phyloP scores from a whole-genome alignment of 805 yeast genomes.

The Sugiyamaella valdiviana region DNA sequence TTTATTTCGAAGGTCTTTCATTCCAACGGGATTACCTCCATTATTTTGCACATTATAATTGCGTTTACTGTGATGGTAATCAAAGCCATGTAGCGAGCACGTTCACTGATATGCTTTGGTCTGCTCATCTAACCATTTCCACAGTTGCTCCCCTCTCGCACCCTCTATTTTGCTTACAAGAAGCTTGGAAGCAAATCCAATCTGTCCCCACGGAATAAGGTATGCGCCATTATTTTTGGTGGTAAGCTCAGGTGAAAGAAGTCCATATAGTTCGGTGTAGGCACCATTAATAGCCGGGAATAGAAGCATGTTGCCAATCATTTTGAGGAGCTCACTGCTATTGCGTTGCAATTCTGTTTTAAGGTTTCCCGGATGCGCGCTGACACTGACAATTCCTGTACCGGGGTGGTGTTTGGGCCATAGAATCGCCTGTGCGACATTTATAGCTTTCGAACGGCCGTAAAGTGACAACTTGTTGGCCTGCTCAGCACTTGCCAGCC shows the following conservation, averaged over 20 bases:
- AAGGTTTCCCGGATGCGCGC: conserved; percentile 40
- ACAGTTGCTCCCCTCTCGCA: conserved; percentile 31
- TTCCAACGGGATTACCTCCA: no score
- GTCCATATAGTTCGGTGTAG: conserved; percentile 40
- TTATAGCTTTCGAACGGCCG: conserved; percentile 42
- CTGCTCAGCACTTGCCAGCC: conserved; percentile 32
- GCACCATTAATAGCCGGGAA: conserved; percentile 37
- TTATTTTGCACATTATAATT: no score
- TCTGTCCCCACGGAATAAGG: conserved; percentile 40
- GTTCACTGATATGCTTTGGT: conserved; percentile 10
- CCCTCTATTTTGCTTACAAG: conserved; percentile 30
- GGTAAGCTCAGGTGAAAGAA: conserved; percentile 37
- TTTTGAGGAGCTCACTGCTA: neutral
- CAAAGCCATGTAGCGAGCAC: no score
- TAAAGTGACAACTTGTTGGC: conserved; percentile 28
- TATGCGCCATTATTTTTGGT: conserved; percentile 32
- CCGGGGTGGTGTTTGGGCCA: conserved; percentile 34
- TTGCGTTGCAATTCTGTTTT: conserved; percentile 33
- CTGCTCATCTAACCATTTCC: conserved; percentile 34
- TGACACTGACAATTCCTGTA: conserved; percentile 29
- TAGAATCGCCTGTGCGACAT: conserved; percentile 33
- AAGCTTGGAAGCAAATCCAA: conserved; percentile 37
- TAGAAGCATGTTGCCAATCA: conserved; percentile 5
- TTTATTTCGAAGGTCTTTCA: no score
- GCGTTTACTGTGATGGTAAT: no score